A percentile compares a stretch with the other conserved stretches of the same genome.
phyloP scores from a whole-genome alignment of 495 filamentous ascomycete genomes.

The Pyronema domesticum region DNA sequence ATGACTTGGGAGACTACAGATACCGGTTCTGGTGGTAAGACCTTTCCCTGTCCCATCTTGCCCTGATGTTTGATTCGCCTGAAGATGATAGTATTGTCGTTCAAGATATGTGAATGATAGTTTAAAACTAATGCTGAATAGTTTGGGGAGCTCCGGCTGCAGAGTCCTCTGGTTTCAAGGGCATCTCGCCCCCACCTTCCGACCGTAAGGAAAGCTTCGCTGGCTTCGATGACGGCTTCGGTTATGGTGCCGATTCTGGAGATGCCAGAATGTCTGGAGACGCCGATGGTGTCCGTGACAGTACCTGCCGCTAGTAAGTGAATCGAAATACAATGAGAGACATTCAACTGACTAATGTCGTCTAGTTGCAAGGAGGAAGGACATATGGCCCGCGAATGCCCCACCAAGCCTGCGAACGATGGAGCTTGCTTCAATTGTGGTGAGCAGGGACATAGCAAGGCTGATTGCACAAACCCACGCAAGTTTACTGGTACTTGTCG shows the following conservation, averaged over 20 bases:
- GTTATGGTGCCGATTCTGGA: not conserved
- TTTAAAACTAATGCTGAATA: not conserved
- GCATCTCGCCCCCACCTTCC: not conserved
- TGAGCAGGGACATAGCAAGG: slow-evolving; percentile 41
- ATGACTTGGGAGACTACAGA: no score
- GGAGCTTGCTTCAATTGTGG: slow-evolving; percentile 67
- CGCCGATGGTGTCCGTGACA: slow-evolving; percentile 1
- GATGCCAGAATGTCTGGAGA: not conserved
- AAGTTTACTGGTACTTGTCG: slow-evolving; percentile 57
- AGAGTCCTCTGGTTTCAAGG: not conserved
- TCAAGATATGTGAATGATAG: no score
- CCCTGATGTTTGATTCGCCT: no score
- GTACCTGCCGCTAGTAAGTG: slow-evolving; percentile 31
- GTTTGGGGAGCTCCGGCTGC: slow-evolving; percentile 23
- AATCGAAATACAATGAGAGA: not conserved
- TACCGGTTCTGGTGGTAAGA: no score
- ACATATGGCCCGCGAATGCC: slow-evolving; percentile 45
- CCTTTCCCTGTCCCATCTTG: no score
- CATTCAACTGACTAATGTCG: not conserved
- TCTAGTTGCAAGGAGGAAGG: slow-evolving; percentile 21
- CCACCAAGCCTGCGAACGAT: slow-evolving; percentile 38
- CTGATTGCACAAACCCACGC: slow-evolving; percentile 40
- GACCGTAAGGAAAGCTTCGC: no score
- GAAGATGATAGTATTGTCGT: no score
- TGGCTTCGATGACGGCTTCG: not conserved